These are phyloP conservation scores for Zoysia pacifica DNA, from an alignment of 176 grass and related monocot genomes.

Conservation along the genomic window DNA sequence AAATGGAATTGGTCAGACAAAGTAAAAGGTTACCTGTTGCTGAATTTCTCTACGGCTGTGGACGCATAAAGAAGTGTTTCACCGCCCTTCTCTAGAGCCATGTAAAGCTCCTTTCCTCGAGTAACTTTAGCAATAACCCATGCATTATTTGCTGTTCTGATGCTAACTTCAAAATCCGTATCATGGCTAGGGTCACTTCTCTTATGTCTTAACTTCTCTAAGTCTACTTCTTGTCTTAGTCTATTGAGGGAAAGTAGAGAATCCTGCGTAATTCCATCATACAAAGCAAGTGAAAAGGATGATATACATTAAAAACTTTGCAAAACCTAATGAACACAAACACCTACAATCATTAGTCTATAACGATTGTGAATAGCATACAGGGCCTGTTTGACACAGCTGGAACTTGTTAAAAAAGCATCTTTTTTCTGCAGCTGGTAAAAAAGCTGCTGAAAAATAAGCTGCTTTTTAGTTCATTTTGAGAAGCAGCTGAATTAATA, in stretches of 20 bases:
- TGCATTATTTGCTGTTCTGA: conserved; percentile 81
- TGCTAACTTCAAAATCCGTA: conserved; percentile 80
- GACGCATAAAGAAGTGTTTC: conserved; percentile 96
- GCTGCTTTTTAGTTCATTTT: too few species aligned
- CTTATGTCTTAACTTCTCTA: conserved; percentile 67
- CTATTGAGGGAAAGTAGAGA: conserved; percentile 79
- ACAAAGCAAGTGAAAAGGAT: conserved; percentile 17
- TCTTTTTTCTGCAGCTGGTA: too few species aligned
- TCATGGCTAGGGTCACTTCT: conserved; percentile 60
- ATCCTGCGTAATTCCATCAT: conserved; percentile 58
- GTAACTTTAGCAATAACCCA: conserved; percentile 91
- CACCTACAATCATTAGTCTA: not conserved
- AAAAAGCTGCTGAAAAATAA: too few species aligned
- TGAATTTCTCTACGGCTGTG: conserved; percentile 91
- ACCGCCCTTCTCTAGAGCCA: conserved; percentile 84
- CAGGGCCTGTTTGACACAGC: too few species aligned
- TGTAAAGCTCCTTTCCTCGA: conserved; percentile 83
- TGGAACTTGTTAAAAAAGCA: too few species aligned
- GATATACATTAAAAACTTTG: not conserved
- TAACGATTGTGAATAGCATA: not conserved
- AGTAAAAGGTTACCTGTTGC: conserved; percentile 72
- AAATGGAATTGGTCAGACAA: conserved; percentile 14
- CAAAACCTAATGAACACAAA: conserved; percentile 2
- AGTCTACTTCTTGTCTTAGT: conserved; percentile 82
- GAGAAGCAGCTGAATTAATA: too few species aligned